Base-by-base conservation (phyloP, 805 yeast species). In the Lipomyces sp. region DNA sequence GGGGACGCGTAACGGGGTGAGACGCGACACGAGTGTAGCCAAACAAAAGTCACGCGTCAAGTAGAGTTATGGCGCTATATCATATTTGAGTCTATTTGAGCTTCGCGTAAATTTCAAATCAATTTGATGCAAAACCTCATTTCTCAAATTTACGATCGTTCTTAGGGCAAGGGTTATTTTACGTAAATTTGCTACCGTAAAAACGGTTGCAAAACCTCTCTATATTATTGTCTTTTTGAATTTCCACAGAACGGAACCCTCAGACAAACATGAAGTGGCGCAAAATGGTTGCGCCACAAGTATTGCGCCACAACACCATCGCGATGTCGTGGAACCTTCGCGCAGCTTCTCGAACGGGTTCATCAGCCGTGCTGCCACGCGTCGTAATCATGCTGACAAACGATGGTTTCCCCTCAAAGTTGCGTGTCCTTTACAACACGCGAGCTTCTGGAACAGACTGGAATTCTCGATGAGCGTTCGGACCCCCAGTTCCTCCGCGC, bases 291-390 rank as follows among this genome's bases (percentile, higher is more conserved):
- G 8, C 15, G 48, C 48, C 48, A n/a, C 29, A n/a, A 34, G 24
- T 24, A 24, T 34, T 10, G 54, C 54, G 54, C 54, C 54, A 32
- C 54, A 51, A 29, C 54, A 13, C 54, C 54, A 51, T 51, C 54
- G 24, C 54, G 54, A 29, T 42, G 48, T 15, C 6, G 11, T 29
- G 35, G 65, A 57, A 58, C 53, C 48, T 61, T 57, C 65, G 61
- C 59, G 67, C 48, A 30, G 24, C 59, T 57, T 57, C 64, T 48
- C 56, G 67, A 62, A n/a, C 34, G 54, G 48, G 51, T 42, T 1
- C 54, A 32, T 29, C 18, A 37, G 39, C 45, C 24, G 64, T 34
- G 32, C 48, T 34, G 7, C 24, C 33, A 24, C 51, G 59, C 53
- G 57, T 45, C 45, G 34, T 8, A 15, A 30, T 35, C 50, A 1